phyloP scores from a whole-genome alignment of 2,329 filamentous ascomycete species.

The Aspergillus novoparasiticus region DNA sequence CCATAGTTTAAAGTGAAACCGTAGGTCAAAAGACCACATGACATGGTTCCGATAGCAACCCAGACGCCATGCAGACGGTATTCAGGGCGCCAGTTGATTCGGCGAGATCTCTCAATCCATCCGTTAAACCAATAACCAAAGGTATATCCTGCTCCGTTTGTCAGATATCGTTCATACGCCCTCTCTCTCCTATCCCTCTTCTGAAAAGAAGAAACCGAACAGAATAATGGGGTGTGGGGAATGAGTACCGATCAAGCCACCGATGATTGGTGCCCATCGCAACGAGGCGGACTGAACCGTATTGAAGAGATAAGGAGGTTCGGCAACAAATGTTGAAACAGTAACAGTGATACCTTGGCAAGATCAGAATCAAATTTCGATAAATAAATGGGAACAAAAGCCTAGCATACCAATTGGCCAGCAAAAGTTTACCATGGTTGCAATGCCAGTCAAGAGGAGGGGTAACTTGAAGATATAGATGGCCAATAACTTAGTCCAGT shows the following conservation, averaged over 20 bases:
- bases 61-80: slow-evolving; percentile 41
- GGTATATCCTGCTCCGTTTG: slow-evolving; percentile 27
- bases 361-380: neutral
- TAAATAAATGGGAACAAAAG: neutral
- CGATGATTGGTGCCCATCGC: slow-evolving; percentile 40
- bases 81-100: slow-evolving; percentile 25
- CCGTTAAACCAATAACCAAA: slow-evolving; percentile 41
- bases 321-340: slow-evolving; percentile 35
- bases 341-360: slow-evolving; percentile 38
- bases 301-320: slow-evolving; percentile 38
- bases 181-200: too few species aligned
- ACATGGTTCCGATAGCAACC: slow-evolving; percentile 35
- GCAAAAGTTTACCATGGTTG: slow-evolving; percentile 40
- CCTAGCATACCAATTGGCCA: slow-evolving; percentile 38
- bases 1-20: slow-evolving; percentile 37
- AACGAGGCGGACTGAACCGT: slow-evolving; percentile 40
- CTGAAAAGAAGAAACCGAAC: neutral
- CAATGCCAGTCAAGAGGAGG: slow-evolving; percentile 33
- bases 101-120: slow-evolving; percentile 32
- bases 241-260: slow-evolving; percentile 27
- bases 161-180: slow-evolving; percentile 12
- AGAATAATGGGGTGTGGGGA: too few species aligned
- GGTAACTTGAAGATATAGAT: slow-evolving; percentile 36
- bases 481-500: slow-evolving; percentile 27
- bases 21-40: slow-evolving; percentile 35